Conservation (phyloP, 306 rosid genomes). For the Begonia loranthoides region DNA sequence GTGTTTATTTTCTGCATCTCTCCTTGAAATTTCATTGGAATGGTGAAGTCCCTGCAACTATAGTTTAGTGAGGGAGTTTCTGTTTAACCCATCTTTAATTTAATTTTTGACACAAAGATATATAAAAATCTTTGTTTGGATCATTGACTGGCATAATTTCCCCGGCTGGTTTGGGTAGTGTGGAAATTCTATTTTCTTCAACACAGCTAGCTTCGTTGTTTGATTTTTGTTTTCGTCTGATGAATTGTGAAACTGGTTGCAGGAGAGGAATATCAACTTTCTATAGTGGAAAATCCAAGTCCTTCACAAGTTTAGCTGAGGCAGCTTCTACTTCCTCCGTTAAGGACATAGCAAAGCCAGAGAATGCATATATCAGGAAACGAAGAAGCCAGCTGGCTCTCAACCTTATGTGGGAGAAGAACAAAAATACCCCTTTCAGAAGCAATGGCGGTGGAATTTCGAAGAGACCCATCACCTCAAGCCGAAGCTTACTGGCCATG, state of each 20-base stretch:
- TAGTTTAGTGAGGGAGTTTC: too few relatives aligned
- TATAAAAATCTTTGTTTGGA: too few relatives aligned
- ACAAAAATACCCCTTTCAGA: slow-evolving; percentile 32
- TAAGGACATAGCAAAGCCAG: slow-evolving; percentile 68
- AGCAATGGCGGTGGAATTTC: slow-evolving; percentile 52
- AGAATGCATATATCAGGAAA: slow-evolving; percentile 54
- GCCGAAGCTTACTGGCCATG: slow-evolving; percentile 58
- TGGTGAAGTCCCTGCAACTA: too few relatives aligned
- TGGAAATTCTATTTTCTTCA: too few relatives aligned
- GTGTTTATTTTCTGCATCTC: too few relatives aligned
- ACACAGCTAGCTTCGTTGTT: too few relatives aligned
- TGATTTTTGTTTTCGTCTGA: neutral
- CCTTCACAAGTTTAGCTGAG: slow-evolving; percentile 55
- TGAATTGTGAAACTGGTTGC: slow-evolving; percentile 9
- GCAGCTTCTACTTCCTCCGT: slow-evolving; percentile 30
- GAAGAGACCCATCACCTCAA: slow-evolving; percentile 56
- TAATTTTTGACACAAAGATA: too few relatives aligned
- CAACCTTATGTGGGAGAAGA: slow-evolving; percentile 51
- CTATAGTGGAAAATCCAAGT: slow-evolving; percentile 68
- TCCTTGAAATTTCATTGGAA: too few relatives aligned
- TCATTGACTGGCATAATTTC: too few relatives aligned
- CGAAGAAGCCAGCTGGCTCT: slow-evolving; percentile 57
- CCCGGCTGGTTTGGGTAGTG: too few relatives aligned
- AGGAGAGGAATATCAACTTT: slow-evolving; percentile 78
- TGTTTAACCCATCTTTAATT: too few relatives aligned